Conservation (phyloP, 495 filamentous ascomycete genomes). For the Lineolata rhizophorae region DNA sequence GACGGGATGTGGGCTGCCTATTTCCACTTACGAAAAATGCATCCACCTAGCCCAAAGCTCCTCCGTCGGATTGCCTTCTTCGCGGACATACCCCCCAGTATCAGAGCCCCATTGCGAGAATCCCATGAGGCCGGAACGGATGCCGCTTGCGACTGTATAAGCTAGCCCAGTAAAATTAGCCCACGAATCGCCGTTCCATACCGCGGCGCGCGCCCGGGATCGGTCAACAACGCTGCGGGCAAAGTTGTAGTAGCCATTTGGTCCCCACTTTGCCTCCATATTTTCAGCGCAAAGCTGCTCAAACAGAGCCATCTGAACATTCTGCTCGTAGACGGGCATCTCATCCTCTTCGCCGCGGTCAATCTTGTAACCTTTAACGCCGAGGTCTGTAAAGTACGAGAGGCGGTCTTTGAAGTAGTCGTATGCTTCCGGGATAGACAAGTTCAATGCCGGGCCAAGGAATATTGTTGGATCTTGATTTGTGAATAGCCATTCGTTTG, state of each 20-base stretch:
- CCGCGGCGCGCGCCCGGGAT: conserved; percentile 6
- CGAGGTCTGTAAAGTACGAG: conserved; percentile 10
- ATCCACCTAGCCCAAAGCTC: conserved; percentile 19
- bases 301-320: conserved; percentile 14
- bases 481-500: conserved; percentile 12
- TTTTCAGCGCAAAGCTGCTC: conserved; percentile 12
- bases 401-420: conserved; percentile 14
- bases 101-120: conserved; percentile 15
- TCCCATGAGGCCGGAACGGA: conserved; percentile 13
- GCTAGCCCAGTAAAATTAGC: conserved; percentile 13
- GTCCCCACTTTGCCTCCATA: conserved; percentile 14
- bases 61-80: conserved; percentile 8
- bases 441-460: conserved; percentile 14
- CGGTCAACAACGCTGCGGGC: conserved; percentile 14
- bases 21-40: conserved; percentile 15
- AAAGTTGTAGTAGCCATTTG: conserved; percentile 14
- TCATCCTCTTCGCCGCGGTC: conserved; percentile 17
- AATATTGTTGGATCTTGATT: conserved; percentile 7
- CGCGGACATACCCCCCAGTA: conserved; percentile 15
- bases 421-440: conserved; percentile 16
- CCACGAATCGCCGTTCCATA: conserved; percentile 17
- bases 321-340: conserved; percentile 17
- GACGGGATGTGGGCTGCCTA: too few species aligned
- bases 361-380: conserved; percentile 18
- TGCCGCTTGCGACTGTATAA: conserved; percentile 12